phyloP scores from a whole-genome alignment of 257 asterid genomes.

The Gardenia jasminoides region DNA sequence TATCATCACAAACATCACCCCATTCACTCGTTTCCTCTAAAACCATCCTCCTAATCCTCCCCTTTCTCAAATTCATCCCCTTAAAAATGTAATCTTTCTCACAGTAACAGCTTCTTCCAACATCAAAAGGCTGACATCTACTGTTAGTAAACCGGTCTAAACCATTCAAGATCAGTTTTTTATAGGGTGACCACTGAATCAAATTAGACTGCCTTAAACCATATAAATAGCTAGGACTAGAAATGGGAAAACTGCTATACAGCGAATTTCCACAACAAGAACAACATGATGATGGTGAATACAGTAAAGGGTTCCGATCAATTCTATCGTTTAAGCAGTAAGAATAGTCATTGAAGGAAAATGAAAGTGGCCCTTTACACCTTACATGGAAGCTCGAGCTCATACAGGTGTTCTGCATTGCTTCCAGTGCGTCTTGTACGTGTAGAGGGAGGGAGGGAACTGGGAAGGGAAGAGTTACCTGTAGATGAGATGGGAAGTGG shows the following conservation, averaged over 20 bases:
- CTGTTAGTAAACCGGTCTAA: slow-evolving; percentile 43
- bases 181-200: slow-evolving; percentile 60
- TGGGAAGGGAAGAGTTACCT: slow-evolving; percentile 25
- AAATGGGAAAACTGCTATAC: slow-evolving; percentile 30
- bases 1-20: slow-evolving; percentile 25
- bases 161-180: slow-evolving; percentile 49
- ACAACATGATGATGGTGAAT: slow-evolving; percentile 40
- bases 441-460: neutral
- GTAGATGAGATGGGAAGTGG: slow-evolving; percentile 27
- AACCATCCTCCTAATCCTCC: slow-evolving; percentile 35
- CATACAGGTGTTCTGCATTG: slow-evolving; percentile 55
- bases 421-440: slow-evolving; percentile 16
- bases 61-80: slow-evolving; percentile 45
- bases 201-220: slow-evolving; percentile 76
- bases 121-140: slow-evolving; percentile 35
- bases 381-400: slow-evolving; percentile 55
- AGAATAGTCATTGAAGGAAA: slow-evolving; percentile 41
- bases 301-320: slow-evolving; percentile 35
- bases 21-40: slow-evolving; percentile 50
- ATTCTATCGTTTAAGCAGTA: slow-evolving; percentile 38
- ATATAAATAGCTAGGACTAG: slow-evolving; percentile 40
- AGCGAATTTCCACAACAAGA: slow-evolving; percentile 50
- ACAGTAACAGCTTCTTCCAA: slow-evolving; percentile 38
- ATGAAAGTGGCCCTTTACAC: slow-evolving; percentile 46
- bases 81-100: slow-evolving; percentile 33